phyloP scores from a whole-genome alignment of 345 rosid species.

The Melaleuca quinquenervia region DNA sequence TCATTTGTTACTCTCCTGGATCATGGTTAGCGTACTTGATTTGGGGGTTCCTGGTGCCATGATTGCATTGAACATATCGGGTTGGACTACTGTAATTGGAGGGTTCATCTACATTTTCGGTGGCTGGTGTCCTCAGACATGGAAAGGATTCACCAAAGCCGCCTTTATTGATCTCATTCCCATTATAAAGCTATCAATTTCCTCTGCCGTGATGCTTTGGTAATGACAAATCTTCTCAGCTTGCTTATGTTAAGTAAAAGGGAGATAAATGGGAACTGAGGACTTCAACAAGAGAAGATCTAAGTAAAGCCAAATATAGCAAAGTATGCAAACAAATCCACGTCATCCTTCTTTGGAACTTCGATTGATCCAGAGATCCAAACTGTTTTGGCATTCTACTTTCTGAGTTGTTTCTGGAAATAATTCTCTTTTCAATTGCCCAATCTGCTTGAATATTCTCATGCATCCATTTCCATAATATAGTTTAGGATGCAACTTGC shows the following conservation, averaged over 20 bases:
- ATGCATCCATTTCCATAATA: background rate
- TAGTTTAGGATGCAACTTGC: background rate
- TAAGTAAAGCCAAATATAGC: background rate
- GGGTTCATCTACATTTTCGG: background rate
- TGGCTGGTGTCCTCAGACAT: background rate
- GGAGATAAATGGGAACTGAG: background rate
- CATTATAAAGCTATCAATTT: background rate
- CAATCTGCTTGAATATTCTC: background rate
- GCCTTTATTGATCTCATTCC: background rate
- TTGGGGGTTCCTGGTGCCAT: background rate
- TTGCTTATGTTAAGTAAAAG: background rate
- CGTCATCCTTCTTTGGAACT: background rate
- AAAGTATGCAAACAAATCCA: background rate
- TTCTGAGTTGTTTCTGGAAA: background rate
- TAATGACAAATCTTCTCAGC: background rate
- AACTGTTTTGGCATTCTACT: background rate
- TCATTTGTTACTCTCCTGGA: background rate
- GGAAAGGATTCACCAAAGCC: background rate
- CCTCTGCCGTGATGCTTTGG: slow-evolving; percentile 4
- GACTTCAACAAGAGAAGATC: background rate
- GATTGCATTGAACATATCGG: background rate
- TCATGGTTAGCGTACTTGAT: background rate
- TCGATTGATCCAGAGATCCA: background rate
- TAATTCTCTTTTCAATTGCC: background rate
- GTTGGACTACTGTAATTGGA: background rate